These are phyloP conservation scores for Nitzschia putrida DNA, from an alignment of 108 stramenopile genomes.

Conservation along the genomic window DNA sequence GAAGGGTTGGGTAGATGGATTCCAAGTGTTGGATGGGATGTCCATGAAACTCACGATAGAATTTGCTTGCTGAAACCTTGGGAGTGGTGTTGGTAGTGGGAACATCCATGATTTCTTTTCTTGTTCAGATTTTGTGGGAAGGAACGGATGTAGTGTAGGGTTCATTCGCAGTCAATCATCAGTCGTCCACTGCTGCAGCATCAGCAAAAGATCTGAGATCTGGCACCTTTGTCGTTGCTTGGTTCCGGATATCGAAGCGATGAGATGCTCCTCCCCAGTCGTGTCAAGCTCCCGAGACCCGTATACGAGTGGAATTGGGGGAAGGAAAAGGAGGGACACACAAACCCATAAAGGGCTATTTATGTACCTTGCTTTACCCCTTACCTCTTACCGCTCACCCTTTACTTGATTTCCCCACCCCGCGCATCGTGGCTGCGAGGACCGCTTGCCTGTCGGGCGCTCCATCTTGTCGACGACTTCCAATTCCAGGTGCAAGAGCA, in stretches of 20 bases:
- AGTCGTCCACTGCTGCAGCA: too few species aligned
- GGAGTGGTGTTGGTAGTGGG: background rate
- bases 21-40: slow-evolving; percentile 66
- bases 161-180: background rate
- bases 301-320: background rate
- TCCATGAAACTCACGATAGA: slow-evolving; percentile 75
- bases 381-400: slow-evolving; percentile 5
- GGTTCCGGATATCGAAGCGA: background rate
- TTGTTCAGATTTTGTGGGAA: background rate
- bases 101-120: background rate
- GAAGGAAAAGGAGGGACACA: background rate
- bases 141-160: background rate
- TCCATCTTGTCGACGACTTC: slow-evolving; percentile 4
- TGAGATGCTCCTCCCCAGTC: background rate
- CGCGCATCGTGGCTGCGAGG: background rate
- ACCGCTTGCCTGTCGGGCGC: background rate
- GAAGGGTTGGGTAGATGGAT: slow-evolving; percentile 52
- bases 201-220: too few species aligned
- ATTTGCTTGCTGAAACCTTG: slow-evolving; percentile 37
- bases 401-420: background rate
- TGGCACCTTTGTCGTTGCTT: too few species aligned
- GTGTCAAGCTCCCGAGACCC: background rate
- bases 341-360: background rate
- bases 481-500: background rate
- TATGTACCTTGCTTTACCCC: background rate